Percentiles rank a stretch among this genome's conserved stretches.
These are phyloP conservation scores for Fusarium odoratissimum DNA, from an alignment of 2,329 filamentous ascomycete species.

Conservation along the genomic window DNA sequence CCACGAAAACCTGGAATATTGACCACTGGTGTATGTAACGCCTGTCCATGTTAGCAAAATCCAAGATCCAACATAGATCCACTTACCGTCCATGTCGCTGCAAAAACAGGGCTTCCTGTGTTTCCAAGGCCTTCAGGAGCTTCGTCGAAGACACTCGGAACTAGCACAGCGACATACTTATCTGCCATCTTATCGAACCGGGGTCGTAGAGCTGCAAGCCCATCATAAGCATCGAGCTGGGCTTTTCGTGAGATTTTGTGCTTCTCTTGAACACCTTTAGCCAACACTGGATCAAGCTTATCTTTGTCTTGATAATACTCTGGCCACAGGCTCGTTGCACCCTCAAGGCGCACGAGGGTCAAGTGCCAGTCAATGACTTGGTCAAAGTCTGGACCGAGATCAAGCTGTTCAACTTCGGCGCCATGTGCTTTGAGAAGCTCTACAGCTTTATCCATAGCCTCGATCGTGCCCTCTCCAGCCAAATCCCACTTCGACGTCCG, in stretches of 20 bases:
- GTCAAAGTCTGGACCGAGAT: slow-evolving; percentile 62
- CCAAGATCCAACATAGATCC: slow-evolving; percentile 47
- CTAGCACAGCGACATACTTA: slow-evolving; percentile 66
- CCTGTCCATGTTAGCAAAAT: slow-evolving; percentile 34
- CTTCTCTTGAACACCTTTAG: slow-evolving; percentile 63
- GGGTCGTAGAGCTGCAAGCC: slow-evolving; percentile 64
- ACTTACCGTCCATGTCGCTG: slow-evolving; percentile 64
- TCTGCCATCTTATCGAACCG: slow-evolving; percentile 63
- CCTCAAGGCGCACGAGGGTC: slow-evolving; percentile 63
- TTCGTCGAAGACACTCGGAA: slow-evolving; percentile 69
- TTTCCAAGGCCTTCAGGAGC: slow-evolving; percentile 63
- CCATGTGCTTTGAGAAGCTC: slow-evolving; percentile 58
- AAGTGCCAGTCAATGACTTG: slow-evolving; percentile 64
- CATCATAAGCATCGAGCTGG: slow-evolving; percentile 65
- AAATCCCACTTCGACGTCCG: slow-evolving; percentile 65
- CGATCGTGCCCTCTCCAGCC: slow-evolving; percentile 57
- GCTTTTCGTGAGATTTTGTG: slow-evolving; percentile 56
- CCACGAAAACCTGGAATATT: slow-evolving; percentile 74
- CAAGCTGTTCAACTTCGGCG: slow-evolving; percentile 66
- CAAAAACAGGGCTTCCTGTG: slow-evolving; percentile 67
- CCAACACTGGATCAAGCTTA: slow-evolving; percentile 58
- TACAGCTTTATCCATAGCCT: slow-evolving; percentile 56
- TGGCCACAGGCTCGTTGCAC: slow-evolving; percentile 62
- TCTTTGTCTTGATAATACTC: slow-evolving; percentile 63
- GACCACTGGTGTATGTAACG: slow-evolving; percentile 69